Percentiles rank a stretch among this genome's conserved stretches.
Evolutionary conservation across 2,329 filamentous ascomycete species (phyloP).

Genomic region (Calcarisporium arbuscula): DNA sequence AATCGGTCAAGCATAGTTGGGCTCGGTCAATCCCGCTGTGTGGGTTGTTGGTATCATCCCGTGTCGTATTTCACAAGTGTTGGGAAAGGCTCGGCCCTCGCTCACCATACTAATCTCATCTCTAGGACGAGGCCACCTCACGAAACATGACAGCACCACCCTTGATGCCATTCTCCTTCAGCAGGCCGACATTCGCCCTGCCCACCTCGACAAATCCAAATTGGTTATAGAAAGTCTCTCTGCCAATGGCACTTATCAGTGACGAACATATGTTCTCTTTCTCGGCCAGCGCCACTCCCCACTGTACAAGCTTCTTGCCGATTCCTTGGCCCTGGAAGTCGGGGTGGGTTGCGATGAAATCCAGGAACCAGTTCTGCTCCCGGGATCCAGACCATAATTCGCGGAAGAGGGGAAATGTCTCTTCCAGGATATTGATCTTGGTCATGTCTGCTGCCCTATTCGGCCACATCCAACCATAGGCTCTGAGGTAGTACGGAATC

Average conservation of each 20-base stretch:
- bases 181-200: slow-evolving; percentile 2
- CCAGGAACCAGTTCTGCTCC: slow-evolving; percentile 31
- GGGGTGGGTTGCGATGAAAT: slow-evolving; percentile 30
- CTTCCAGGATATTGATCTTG: slow-evolving; percentile 14
- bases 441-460: slow-evolving; percentile 9
- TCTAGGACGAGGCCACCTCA: too few relatives aligned
- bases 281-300: slow-evolving; percentile 31
- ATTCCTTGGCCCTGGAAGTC: slow-evolving; percentile 28
- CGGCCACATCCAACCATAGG: background rate
- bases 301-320: slow-evolving; percentile 31
- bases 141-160: slow-evolving; percentile 7
- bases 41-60: too few relatives aligned
- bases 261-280: slow-evolving; percentile 29
- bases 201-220: slow-evolving; percentile 4
- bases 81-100: too few relatives aligned
- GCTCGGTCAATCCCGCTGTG: too few relatives aligned
- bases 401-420: slow-evolving; percentile 13
- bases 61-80: too few relatives aligned
- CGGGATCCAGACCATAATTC: slow-evolving; percentile 22
- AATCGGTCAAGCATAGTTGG: too few relatives aligned
- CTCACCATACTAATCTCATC: too few relatives aligned
- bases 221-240: slow-evolving; percentile 28
- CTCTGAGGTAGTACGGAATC: too few relatives aligned
- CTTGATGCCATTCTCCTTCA: slow-evolving; percentile 1
- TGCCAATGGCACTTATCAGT: slow-evolving; percentile 30